Conservation (phyloP, 345 rosid species). For the Syzygium aromaticum region DNA sequence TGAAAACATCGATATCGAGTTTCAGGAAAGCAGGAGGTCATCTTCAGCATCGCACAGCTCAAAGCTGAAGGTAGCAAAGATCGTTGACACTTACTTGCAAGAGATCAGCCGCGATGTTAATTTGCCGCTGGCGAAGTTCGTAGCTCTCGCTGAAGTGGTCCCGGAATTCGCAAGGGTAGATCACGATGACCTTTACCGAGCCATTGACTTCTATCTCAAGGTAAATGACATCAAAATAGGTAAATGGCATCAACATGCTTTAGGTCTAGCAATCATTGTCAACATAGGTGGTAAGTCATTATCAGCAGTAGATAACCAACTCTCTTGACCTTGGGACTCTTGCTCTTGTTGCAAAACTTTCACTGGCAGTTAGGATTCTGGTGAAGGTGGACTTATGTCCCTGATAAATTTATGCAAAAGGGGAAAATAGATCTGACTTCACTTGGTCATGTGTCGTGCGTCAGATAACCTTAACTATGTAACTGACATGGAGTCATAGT, state of each 20-base stretch:
- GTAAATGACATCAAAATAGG: constrained; percentile 23
- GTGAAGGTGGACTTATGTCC: background rate
- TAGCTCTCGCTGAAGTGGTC: constrained; percentile 62
- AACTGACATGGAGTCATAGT: background rate
- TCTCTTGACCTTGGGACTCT: constrained; percentile 31
- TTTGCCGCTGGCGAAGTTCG: constrained; percentile 73
- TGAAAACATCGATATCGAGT: constrained; percentile 72
- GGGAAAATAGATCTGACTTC: background rate
- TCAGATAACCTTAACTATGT: background rate
- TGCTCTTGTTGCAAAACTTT: background rate
- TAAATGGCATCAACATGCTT: background rate
- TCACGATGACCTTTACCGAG: constrained; percentile 92
- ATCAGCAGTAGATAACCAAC: constrained; percentile 39
- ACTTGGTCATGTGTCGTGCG: background rate
- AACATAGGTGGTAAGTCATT: constrained; percentile 18
- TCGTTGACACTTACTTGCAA: constrained; percentile 79
- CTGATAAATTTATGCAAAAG: background rate
- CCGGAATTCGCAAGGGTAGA: constrained; percentile 82
- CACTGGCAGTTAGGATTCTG: constrained; percentile 13
- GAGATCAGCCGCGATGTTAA: constrained; percentile 69
- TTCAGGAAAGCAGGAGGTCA: constrained; percentile 86
- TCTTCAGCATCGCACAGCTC: constrained; percentile 95
- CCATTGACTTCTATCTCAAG: constrained; percentile 96
- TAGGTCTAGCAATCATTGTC: background rate
- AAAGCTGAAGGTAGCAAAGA: constrained; percentile 91